Conservation (phyloP, 1,284 basidiomycete species). For the Mycena sp. region DNA sequence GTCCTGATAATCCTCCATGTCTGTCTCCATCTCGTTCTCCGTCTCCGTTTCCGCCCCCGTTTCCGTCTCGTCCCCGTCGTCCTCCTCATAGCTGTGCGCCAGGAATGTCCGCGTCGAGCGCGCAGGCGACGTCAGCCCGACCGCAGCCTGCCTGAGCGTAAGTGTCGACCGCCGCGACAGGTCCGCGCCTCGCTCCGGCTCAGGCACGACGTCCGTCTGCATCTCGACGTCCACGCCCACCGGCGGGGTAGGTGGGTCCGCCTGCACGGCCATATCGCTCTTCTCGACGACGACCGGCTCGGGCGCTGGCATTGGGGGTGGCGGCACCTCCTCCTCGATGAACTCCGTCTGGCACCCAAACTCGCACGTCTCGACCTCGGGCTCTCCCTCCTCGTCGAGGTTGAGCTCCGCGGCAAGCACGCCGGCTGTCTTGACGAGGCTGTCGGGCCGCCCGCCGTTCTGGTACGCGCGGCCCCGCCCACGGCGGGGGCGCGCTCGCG, state of each 20-base stretch:
- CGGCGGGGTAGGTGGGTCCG: too few species aligned
- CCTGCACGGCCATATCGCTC: too few species aligned
- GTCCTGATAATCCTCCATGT: slow-evolving; percentile 85
- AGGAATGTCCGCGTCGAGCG: slow-evolving; percentile 37
- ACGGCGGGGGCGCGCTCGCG: slow-evolving; percentile 59
- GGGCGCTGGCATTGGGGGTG: not conserved
- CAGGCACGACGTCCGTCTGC: slow-evolving; percentile 20
- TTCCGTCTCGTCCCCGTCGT: slow-evolving; percentile 66
- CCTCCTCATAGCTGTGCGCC: slow-evolving; percentile 39
- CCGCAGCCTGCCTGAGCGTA: slow-evolving; percentile 55
- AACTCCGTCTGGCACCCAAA: slow-evolving; percentile 70
- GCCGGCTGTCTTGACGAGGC: slow-evolving; percentile 73
- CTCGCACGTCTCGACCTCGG: slow-evolving; percentile 65
- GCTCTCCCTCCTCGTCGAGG: slow-evolving; percentile 53
- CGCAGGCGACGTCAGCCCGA: too few species aligned
- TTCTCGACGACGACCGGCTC: too few species aligned
- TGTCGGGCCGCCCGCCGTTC: slow-evolving; percentile 73
- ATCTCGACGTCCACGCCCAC: slow-evolving; percentile 8
- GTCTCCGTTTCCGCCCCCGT: slow-evolving; percentile 72
- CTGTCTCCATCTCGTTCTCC: slow-evolving; percentile 75
- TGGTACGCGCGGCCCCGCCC: slow-evolving; percentile 69
- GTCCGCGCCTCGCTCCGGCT: too few species aligned
- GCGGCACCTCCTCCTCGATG: slow-evolving; percentile 28
- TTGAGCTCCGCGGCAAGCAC: slow-evolving; percentile 73
- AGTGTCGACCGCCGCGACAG: slow-evolving; percentile 55